Evolutionary conservation across 2,329 filamentous ascomycete genomes (phyloP).

Genomic region (Venturia oleaginea): DNA sequence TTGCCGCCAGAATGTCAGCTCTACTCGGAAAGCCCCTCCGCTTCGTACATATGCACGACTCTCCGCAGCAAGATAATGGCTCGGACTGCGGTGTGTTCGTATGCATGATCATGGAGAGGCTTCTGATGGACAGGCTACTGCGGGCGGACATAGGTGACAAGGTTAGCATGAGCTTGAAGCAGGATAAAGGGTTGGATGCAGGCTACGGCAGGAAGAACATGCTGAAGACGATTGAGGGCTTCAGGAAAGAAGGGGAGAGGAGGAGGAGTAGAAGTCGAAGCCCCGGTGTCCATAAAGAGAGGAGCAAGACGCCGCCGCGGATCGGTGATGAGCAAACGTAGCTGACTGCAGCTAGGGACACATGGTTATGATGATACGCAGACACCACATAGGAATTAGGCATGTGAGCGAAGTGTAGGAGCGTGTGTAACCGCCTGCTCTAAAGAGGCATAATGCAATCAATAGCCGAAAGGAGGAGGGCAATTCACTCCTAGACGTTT

Average conservation of each 20-base stretch:
- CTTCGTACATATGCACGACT: conserved; percentile 76
- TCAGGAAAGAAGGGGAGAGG: conserved; percentile 79
- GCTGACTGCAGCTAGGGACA: neutral
- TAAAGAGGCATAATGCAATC: neutral
- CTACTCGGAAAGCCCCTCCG: conserved; percentile 59
- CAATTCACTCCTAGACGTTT: neutral
- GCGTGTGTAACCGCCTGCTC: neutral
- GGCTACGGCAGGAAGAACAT: conserved; percentile 78
- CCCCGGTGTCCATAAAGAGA: neutral
- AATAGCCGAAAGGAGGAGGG: neutral
- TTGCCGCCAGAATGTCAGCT: conserved; percentile 58
- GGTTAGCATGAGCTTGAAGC: conserved; percentile 81
- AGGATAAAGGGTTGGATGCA: conserved; percentile 74
- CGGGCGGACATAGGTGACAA: conserved; percentile 73
- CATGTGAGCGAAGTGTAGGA: neutral
- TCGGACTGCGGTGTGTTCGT: conserved; percentile 95
- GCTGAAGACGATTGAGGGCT: conserved; percentile 74
- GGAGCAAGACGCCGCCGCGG: conserved; percentile 25
- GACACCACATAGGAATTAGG: neutral
- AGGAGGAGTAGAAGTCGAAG: conserved; percentile 38
- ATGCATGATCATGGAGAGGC: conserved; percentile 86
- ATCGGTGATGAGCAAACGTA: conserved; percentile 27
- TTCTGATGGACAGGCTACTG: conserved; percentile 78
- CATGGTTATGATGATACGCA: neutral
- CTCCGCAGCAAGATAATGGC: conserved; percentile 83